A percentile compares a stretch with the other conserved stretches of the same genome.
Conservation (phyloP, 805 yeast species). For the Candida vartiovaarae region DNA sequence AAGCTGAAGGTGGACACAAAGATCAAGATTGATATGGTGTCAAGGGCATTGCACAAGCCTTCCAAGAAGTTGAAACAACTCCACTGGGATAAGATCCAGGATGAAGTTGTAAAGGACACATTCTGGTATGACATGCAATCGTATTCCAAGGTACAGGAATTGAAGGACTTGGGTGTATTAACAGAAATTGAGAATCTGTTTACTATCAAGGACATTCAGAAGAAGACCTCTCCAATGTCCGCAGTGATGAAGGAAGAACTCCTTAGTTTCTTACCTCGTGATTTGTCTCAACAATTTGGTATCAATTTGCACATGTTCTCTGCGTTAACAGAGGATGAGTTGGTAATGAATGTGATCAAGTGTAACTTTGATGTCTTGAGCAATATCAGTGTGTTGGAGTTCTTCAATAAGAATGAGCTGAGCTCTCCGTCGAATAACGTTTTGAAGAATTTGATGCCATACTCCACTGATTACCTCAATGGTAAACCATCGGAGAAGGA, state of each 20-base stretch:
- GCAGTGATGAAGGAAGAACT: slow-evolving; percentile 23
- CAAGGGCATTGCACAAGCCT: slow-evolving; percentile 14
- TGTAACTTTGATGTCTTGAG: slow-evolving; percentile 70
- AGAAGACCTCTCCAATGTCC: slow-evolving; percentile 26
- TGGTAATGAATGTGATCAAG: slow-evolving; percentile 62
- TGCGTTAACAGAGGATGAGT: slow-evolving; percentile 49
- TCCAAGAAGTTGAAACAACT: slow-evolving; percentile 75
- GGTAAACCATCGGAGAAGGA: slow-evolving; percentile 52
- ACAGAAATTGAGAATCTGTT: slow-evolving; percentile 80
- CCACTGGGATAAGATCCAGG: slow-evolving; percentile 84
- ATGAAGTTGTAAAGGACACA: slow-evolving; percentile 71
- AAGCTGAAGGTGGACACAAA: slow-evolving; percentile 2
- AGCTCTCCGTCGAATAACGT: slow-evolving; percentile 67
- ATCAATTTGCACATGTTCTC: slow-evolving; percentile 82
- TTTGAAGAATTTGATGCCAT: slow-evolving; percentile 72
- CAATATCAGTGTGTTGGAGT: slow-evolving; percentile 74
- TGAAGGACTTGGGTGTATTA: slow-evolving; percentile 71
- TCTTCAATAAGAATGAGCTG: slow-evolving; percentile 68
- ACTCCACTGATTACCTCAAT: slow-evolving; percentile 54
- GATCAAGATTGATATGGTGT: slow-evolving; percentile 4
- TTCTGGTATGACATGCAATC: slow-evolving; percentile 73
- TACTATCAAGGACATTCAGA: slow-evolving; percentile 63
- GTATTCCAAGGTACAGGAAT: slow-evolving; percentile 47
- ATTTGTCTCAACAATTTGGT: slow-evolving; percentile 90
- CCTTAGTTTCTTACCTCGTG: slow-evolving; percentile 68